Evolutionary conservation across 2,329 filamentous ascomycete genomes (phyloP), one percentile per base, ranked within the genome.

Genomic region (Colletotrichum liaoningense): DNA sequence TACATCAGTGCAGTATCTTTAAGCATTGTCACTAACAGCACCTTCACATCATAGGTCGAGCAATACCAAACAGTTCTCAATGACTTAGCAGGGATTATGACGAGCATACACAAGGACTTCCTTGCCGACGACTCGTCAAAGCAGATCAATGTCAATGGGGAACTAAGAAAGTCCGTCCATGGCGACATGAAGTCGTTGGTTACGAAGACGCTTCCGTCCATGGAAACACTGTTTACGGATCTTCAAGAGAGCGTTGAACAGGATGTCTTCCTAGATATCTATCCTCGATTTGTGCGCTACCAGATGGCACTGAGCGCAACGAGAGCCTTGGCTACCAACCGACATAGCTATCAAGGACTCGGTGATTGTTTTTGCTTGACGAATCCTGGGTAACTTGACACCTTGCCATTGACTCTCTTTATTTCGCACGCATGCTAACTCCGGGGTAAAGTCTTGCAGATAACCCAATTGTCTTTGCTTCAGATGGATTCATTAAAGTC

Each of bases 291-390:
- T 76, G 87, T 89, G 16, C 86, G 86, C 49, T 83, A 86, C 67
- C 88, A 89, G 74, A 81, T 90, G 69, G 85, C 84, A 0, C 78
- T 84, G 26, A 85, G 84, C 57, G 86, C 86, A 9, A 82, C 83
- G 4, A 79, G 81, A 56, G 86, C 88, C 0, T 78, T 90, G 5
- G 83, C 86, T 1, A 76, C 69, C 5, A 77, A 78, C 9, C 74
- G 77, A 6, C 80, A 80, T 5, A 77, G 82, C 66, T 91, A 87
- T 66, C 86, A 86, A 4, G 90, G 90, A 0, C 83, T 92, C 0
- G 90, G 89, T 5, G 85, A 89, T 64, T 89, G 89, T 49, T 91
- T 92, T 74, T 89, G 88, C 68, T 77, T 92, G 14, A 90, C 88
- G 1, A 86, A 91, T 77, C 87, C 87, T 3, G 19, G 14, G 72